Percentiles rank a stretch among this genome's conserved stretches.
phyloP scores from a whole-genome alignment of 192 early-diverging fungal genomes.

The Backusella tuberculispora region DNA sequence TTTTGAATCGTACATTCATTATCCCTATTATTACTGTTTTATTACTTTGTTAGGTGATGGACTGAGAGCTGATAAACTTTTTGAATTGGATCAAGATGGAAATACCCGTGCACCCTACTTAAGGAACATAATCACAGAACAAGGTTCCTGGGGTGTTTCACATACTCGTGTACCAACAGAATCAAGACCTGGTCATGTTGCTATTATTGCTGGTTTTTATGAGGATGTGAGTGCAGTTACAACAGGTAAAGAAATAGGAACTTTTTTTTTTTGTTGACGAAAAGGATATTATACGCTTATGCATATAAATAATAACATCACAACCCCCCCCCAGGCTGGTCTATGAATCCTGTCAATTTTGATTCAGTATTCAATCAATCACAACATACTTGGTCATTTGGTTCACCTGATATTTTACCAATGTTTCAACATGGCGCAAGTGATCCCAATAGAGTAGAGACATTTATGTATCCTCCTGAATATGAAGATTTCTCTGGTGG shows the following conservation, averaged over 20 bases:
- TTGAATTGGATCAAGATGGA: slow-evolving; percentile 61
- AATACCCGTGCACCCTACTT: slow-evolving; percentile 63
- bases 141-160: slow-evolving; percentile 81
- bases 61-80: slow-evolving; percentile 91
- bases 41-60: slow-evolving; percentile 75
- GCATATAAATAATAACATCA: background rate
- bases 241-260: slow-evolving; percentile 59
- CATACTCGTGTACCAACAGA: slow-evolving; percentile 96
- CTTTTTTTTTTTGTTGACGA: background rate
- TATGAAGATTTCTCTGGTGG: slow-evolving; percentile 87
- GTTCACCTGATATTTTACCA: slow-evolving; percentile 95
- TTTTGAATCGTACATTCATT: too few species aligned
- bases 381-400: slow-evolving; percentile 95
- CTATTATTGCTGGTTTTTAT: slow-evolving; percentile 96
- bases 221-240: slow-evolving; percentile 98
- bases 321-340: slow-evolving; percentile 70
- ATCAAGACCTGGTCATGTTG: slow-evolving; percentile 96
- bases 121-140: slow-evolving; percentile 57
- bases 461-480: slow-evolving; percentile 88
- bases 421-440: slow-evolving; percentile 96
- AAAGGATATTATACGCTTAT: background rate
- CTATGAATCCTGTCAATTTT: slow-evolving; percentile 96
- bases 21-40: too few species aligned
- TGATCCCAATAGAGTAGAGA: slow-evolving; percentile 78
- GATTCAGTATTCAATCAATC: slow-evolving; percentile 96